A percentile compares a stretch with the other conserved stretches of the same genome.
Evolutionary conservation across 2,329 filamentous ascomycete genomes (phyloP).

Genomic region (Xylaria sp.): DNA sequence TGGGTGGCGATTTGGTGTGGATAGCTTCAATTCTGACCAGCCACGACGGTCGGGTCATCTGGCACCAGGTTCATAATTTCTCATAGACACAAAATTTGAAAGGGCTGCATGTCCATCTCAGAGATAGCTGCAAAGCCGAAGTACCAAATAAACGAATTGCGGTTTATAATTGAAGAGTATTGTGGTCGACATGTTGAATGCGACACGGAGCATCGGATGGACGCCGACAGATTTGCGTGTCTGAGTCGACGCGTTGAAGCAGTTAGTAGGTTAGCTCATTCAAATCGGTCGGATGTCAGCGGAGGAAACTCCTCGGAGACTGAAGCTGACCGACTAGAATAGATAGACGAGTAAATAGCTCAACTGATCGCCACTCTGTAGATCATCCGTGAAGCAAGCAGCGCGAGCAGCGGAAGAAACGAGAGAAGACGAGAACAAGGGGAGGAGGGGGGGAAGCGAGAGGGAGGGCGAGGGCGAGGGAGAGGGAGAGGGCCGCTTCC

Average conservation of each 20-base stretch:
- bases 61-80: background rate
- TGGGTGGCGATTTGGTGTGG: slow-evolving; percentile 21
- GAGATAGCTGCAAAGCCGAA: slow-evolving; percentile 16
- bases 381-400: slow-evolving; percentile 24
- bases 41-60: background rate
- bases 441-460: slow-evolving; percentile 4
- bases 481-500: slow-evolving; percentile 11
- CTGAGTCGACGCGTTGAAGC: slow-evolving; percentile 11
- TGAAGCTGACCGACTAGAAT: background rate
- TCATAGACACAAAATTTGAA: background rate
- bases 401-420: slow-evolving; percentile 24
- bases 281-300: slow-evolving; percentile 11
- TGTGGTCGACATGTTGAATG: slow-evolving; percentile 21
- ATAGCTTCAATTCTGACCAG: slow-evolving; percentile 28
- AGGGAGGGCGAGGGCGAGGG: slow-evolving; percentile 16
- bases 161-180: slow-evolving; percentile 19
- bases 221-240: slow-evolving; percentile 16
- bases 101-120: background rate
- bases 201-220: slow-evolving; percentile 21
- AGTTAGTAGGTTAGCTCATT: slow-evolving; percentile 15
- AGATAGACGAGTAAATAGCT: slow-evolving; percentile 24
- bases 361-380: slow-evolving; percentile 22
- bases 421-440: slow-evolving; percentile 28
- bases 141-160: slow-evolving; percentile 15
- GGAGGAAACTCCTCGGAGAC: background rate